Evolutionary conservation across 2,329 filamentous ascomycete genomes (phyloP).

Genomic region (Pseudogymnoascus sp.): DNA sequence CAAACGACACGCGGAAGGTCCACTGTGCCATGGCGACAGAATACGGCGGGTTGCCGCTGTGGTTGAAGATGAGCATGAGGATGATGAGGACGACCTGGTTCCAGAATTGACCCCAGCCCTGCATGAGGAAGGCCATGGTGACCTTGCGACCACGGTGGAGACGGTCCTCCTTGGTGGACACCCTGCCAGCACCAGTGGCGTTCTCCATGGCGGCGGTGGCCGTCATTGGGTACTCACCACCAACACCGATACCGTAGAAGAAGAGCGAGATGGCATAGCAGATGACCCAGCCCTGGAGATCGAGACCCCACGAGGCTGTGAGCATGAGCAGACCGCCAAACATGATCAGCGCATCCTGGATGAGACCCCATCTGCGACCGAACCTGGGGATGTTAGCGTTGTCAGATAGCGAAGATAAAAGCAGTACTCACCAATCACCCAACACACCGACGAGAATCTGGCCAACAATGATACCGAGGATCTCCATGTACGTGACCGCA

Average conservation of each 20-base stretch:
- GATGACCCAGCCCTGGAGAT: slow-evolving; percentile 88
- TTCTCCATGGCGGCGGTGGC: slow-evolving; percentile 93
- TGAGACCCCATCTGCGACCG: slow-evolving; percentile 88
- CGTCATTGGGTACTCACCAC: slow-evolving; percentile 94
- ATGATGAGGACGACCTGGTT: slow-evolving; percentile 89
- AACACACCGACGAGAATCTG: slow-evolving; percentile 80
- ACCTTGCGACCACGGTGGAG: slow-evolving; percentile 94
- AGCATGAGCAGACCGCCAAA: slow-evolving; percentile 87
- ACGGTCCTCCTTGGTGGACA: slow-evolving; percentile 81
- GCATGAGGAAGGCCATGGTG: slow-evolving; percentile 94
- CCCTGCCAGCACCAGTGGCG: slow-evolving; percentile 72
- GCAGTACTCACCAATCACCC: slow-evolving; percentile 51
- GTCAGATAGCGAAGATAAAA: slow-evolving; percentile 7
- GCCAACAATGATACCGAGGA: slow-evolving; percentile 89
- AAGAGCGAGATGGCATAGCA: slow-evolving; percentile 94
- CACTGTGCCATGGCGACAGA: slow-evolving; percentile 70
- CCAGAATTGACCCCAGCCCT: slow-evolving; percentile 93
- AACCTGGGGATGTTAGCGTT: slow-evolving; percentile 48
- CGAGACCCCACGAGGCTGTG: slow-evolving; percentile 80
- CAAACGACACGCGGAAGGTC: slow-evolving; percentile 88
- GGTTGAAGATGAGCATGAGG: slow-evolving; percentile 81
- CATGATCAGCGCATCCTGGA: slow-evolving; percentile 94
- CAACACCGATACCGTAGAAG: slow-evolving; percentile 71
- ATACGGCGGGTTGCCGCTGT: slow-evolving; percentile 60
- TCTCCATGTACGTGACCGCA: slow-evolving; percentile 83